These are phyloP conservation scores for Tillandsia leiboldiana DNA, from an alignment of 176 grass and related monocot species.

Conservation along the genomic window DNA sequence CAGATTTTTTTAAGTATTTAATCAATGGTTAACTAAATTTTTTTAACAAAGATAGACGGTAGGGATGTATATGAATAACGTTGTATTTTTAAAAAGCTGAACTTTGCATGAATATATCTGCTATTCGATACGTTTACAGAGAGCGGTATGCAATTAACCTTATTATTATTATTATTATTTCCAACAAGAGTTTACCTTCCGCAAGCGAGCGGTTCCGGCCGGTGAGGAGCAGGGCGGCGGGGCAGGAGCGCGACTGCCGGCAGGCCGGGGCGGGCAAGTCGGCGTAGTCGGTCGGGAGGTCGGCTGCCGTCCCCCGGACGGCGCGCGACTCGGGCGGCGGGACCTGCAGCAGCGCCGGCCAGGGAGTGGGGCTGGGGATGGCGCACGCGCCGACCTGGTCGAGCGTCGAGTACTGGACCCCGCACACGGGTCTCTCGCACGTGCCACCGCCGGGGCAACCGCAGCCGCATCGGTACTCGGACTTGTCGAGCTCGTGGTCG, in stretches of 20 bases:
- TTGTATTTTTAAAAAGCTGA: too few species aligned
- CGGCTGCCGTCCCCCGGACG: not conserved
- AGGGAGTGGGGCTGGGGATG: constrained; percentile 36
- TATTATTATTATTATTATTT: too few species aligned
- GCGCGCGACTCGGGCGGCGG: constrained; percentile 44
- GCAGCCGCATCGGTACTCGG: constrained; percentile 73
- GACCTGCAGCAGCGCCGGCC: constrained; percentile 68
- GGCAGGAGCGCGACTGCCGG: constrained; percentile 42
- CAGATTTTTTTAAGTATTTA: too few species aligned
- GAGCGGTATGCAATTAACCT: too few species aligned
- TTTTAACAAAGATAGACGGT: too few species aligned
- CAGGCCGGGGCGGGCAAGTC: constrained; percentile 48
- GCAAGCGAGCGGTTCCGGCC: constrained; percentile 54
- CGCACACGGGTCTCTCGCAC: constrained; percentile 45
- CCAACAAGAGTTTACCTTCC: constrained; percentile 30
- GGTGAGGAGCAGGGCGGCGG: constrained; percentile 49
- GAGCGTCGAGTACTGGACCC: constrained; percentile 59
- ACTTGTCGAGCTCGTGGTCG: constrained; percentile 57
- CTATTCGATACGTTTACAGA: too few species aligned
- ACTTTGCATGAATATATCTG: too few species aligned
- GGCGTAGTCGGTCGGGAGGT: not conserved
- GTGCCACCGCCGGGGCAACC: constrained; percentile 29
- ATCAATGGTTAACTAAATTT: too few species aligned
- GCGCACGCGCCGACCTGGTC: constrained; percentile 66
- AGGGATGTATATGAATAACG: too few species aligned